A percentile compares a stretch with the other conserved stretches of the same genome.
These are phyloP conservation scores for Aspergillus viridinutans DNA, from an alignment of 2,329 filamentous ascomycete species.

Conservation along the genomic window DNA sequence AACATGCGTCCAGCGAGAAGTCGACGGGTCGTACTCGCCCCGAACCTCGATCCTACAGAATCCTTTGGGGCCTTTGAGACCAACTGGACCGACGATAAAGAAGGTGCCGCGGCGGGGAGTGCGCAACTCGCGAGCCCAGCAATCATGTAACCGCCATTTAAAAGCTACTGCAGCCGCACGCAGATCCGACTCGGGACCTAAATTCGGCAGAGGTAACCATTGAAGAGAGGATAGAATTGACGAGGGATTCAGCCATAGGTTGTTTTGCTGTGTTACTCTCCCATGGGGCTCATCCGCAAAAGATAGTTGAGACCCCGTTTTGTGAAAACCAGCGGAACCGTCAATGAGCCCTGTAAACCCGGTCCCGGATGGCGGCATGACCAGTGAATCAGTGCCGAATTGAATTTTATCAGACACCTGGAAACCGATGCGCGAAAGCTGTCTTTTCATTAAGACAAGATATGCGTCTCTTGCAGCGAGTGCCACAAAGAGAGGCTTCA, in stretches of 20 bases:
- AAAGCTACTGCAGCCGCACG: slow-evolving; percentile 30
- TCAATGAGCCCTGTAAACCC: slow-evolving; percentile 11
- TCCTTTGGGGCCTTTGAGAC: slow-evolving; percentile 29
- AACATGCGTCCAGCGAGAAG: slow-evolving; percentile 26
- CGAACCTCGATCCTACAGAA: slow-evolving; percentile 33
- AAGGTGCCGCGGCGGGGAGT: slow-evolving; percentile 31
- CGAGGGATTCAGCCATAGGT: slow-evolving; percentile 21
- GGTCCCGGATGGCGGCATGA: slow-evolving; percentile 9
- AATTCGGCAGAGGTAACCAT: slow-evolving; percentile 29
- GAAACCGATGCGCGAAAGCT: slow-evolving; percentile 23
- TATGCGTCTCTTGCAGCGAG: slow-evolving; percentile 34
- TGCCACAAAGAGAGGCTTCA: slow-evolving; percentile 29
- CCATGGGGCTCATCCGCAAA: slow-evolving; percentile 11
- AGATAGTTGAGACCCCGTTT: slow-evolving; percentile 14
- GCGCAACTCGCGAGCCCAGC: slow-evolving; percentile 13
- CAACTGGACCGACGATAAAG: slow-evolving; percentile 32
- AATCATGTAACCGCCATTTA: slow-evolving; percentile 25
- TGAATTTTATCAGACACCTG: slow-evolving; percentile 8
- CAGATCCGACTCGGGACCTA: slow-evolving; percentile 33
- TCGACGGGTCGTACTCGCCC: slow-evolving; percentile 33
- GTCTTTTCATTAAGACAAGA: slow-evolving; percentile 23
- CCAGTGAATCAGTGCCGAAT: slow-evolving; percentile 8
- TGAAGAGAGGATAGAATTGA: slow-evolving; percentile 29
- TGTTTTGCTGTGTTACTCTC: slow-evolving; percentile 11
- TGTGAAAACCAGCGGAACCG: slow-evolving; percentile 15